Percentiles rank a stretch among this genome's conserved stretches.
phyloP scores from a whole-genome alignment of 257 asterid genomes.

The Ilex asprella region DNA sequence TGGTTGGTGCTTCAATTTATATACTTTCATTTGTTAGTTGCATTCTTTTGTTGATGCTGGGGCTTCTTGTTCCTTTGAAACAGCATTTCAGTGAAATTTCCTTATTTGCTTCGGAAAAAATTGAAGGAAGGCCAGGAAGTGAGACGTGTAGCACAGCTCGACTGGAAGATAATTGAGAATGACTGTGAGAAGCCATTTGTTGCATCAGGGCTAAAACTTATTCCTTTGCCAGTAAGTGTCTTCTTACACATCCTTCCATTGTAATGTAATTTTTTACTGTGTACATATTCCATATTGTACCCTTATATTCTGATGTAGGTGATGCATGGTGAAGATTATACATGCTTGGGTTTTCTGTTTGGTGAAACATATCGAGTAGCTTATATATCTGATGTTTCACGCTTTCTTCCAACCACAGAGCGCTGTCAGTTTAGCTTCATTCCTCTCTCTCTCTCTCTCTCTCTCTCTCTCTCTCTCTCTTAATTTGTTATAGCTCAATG shows the following conservation, averaged over 20 bases:
- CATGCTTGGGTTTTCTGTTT: slow-evolving; percentile 82
- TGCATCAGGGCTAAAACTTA: slow-evolving; percentile 81
- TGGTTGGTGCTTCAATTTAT: slow-evolving; percentile 4
- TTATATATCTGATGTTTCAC: slow-evolving; percentile 84
- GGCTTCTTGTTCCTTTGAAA: slow-evolving; percentile 18
- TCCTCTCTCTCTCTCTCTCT: slow-evolving; percentile 1
- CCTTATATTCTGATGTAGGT: slow-evolving; percentile 44
- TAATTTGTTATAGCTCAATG: neutral
- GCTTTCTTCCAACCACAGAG: slow-evolving; percentile 77
- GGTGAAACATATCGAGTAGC: slow-evolving; percentile 77
- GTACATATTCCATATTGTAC: slow-evolving; percentile 13
- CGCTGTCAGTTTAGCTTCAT: slow-evolving; percentile 43
- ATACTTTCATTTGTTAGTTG: slow-evolving; percentile 7
- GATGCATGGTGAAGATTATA: slow-evolving; percentile 98
- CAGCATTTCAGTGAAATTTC: slow-evolving; percentile 83
- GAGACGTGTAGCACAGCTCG: slow-evolving; percentile 92
- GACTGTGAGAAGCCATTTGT: slow-evolving; percentile 63
- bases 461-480: neutral
- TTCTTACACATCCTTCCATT: slow-evolving; percentile 18
- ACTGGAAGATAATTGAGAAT: slow-evolving; percentile 73
- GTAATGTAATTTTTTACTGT: slow-evolving; percentile 14
- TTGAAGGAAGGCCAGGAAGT: slow-evolving; percentile 84
- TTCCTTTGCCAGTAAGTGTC: slow-evolving; percentile 81
- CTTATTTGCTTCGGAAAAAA: slow-evolving; percentile 75
- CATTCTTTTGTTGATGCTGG: neutral